These are phyloP conservation scores for Ascochyta viciae-villosae DNA, from an alignment of 2,329 filamentous ascomycete species.

Conservation along the genomic window DNA sequence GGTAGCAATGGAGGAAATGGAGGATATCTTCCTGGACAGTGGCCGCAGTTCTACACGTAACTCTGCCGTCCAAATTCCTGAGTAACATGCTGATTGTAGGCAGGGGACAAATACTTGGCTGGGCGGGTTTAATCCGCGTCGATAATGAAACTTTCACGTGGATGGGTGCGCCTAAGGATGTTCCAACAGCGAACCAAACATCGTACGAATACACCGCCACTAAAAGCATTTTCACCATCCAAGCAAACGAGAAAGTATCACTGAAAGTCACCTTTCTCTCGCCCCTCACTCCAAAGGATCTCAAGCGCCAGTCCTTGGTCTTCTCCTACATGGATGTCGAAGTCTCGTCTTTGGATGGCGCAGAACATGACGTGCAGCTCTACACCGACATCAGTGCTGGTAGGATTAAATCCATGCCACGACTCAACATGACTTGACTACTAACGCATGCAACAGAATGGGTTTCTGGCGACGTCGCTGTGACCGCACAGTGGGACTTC, in stretches of 20 bases:
- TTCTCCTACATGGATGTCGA: constrained; percentile 78
- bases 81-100: constrained; percentile 63
- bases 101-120: constrained; percentile 70
- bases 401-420: constrained; percentile 46
- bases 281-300: constrained; percentile 81
- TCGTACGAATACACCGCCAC: constrained; percentile 62
- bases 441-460: constrained; percentile 63
- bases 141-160: constrained; percentile 63
- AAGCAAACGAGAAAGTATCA: constrained; percentile 60
- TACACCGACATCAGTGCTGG: constrained; percentile 77
- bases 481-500: constrained; percentile 76
- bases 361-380: constrained; percentile 62
- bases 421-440: neutral
- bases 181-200: constrained; percentile 73
- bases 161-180: constrained; percentile 70
- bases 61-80: constrained; percentile 33
- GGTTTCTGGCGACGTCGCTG: constrained; percentile 67
- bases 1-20: constrained; percentile 81
- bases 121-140: constrained; percentile 68
- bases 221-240: constrained; percentile 40
- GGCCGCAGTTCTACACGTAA: constrained; percentile 74
- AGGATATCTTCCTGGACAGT: constrained; percentile 77
- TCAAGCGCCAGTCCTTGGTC: constrained; percentile 78
- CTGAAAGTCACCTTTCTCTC: constrained; percentile 73
- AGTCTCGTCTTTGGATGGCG: constrained; percentile 68